phyloP scores from a whole-genome alignment of 441 rosid genomes.

The Capsella rubella region DNA sequence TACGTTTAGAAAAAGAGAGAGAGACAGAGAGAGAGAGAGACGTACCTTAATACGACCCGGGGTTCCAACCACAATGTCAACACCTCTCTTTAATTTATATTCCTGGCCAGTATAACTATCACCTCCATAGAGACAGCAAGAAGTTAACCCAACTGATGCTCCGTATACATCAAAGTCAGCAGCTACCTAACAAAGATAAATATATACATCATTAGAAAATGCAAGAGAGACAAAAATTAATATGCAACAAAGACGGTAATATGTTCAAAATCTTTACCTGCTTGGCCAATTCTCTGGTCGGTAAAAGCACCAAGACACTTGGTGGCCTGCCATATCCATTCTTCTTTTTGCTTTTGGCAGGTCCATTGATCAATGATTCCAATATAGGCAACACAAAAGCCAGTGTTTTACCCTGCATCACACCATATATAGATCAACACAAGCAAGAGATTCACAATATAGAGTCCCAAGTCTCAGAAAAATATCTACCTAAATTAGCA shows the following conservation, averaged over 20 bases:
- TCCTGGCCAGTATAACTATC: constrained; percentile 71
- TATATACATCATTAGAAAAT: constrained; percentile 25
- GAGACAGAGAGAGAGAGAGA: constrained; percentile 7
- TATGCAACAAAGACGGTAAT: not conserved
- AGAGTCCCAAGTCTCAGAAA: not conserved
- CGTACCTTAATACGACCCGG: constrained; percentile 93
- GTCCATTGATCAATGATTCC: constrained; percentile 86
- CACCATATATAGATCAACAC: constrained; percentile 21
- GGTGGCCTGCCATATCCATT: constrained; percentile 89
- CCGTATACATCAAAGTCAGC: constrained; percentile 89
- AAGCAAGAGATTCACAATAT: not conserved
- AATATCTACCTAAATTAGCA: not conserved
- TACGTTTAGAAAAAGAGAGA: not conserved
- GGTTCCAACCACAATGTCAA: constrained; percentile 90
- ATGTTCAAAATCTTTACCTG: constrained; percentile 57
- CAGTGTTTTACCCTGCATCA: constrained; percentile 85
- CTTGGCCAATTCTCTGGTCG: constrained; percentile 92
- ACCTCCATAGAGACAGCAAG: constrained; percentile 94
- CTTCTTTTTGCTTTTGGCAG: constrained; percentile 59
- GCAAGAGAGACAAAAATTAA: not conserved
- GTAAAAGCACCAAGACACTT: constrained; percentile 87
- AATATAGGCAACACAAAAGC: constrained; percentile 95
- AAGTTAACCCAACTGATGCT: constrained; percentile 68
- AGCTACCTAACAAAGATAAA: constrained; percentile 53
- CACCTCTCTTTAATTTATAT: constrained; percentile 72